phyloP scores from a whole-genome alignment of 352 stramenopile species.

The Pythium diclinum region DNA sequence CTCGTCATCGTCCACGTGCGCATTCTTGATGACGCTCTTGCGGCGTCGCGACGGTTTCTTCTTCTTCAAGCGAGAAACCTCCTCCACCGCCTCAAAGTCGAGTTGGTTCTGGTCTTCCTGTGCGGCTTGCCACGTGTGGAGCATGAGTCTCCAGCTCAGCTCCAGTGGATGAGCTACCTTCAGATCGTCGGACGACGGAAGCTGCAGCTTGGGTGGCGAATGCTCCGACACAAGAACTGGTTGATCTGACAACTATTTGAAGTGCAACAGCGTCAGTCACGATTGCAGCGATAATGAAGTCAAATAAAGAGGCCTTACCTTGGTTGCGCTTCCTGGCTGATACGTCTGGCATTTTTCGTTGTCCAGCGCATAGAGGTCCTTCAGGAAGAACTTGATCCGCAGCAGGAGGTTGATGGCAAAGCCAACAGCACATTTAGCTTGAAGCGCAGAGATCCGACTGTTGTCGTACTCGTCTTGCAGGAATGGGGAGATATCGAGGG shows the following conservation, averaged over 20 bases:
- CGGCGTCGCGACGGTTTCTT: constrained; percentile 37
- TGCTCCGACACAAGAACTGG: constrained; percentile 24
- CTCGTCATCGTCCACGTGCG: constrained; percentile 34
- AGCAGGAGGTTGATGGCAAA: constrained; percentile 71
- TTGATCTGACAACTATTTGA: constrained; percentile 32
- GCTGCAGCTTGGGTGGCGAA: constrained; percentile 13
- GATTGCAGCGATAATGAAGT: neutral
- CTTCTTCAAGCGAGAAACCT: constrained; percentile 26
- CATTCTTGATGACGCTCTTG: constrained; percentile 30
- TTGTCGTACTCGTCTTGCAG: constrained; percentile 6
- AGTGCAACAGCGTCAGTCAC: constrained; percentile 7
- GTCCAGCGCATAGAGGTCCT: constrained; percentile 61
- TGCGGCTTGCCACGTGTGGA: constrained; percentile 46
- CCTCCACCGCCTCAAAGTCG: constrained; percentile 53
- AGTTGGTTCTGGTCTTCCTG: constrained; percentile 68
- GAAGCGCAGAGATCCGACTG: constrained; percentile 13
- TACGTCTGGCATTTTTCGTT: constrained; percentile 84
- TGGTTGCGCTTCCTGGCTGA: constrained; percentile 47
- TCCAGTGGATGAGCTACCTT: constrained; percentile 31
- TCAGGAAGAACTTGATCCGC: constrained; percentile 72
- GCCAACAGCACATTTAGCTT: constrained; percentile 29
- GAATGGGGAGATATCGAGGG: constrained; percentile 39
- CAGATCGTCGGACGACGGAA: constrained; percentile 32
- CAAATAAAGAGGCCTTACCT: constrained; percentile 20
- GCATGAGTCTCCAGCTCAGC: constrained; percentile 58